These are phyloP conservation scores for Tothia fuscella DNA, from an alignment of 2,329 filamentous ascomycete genomes.

Conservation along the genomic window DNA sequence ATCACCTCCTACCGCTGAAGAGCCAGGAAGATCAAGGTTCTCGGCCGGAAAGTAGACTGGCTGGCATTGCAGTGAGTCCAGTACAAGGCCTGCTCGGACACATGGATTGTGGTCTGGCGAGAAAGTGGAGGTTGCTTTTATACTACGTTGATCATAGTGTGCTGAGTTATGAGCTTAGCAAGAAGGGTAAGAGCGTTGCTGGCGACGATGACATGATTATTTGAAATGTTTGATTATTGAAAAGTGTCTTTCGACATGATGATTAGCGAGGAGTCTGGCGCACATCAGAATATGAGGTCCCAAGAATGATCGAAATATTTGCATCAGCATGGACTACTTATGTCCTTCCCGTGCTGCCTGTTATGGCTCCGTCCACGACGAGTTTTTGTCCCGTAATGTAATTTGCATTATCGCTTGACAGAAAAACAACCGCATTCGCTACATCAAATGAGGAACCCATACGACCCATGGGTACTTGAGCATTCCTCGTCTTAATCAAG, in stretches of 20 bases:
- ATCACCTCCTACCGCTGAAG: constrained; percentile 42
- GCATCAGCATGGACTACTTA: too few species aligned
- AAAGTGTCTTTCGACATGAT: too few species aligned
- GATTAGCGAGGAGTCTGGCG: too few species aligned
- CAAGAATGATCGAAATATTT: too few species aligned
- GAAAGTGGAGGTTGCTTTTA: constrained; percentile 56
- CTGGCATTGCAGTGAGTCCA: constrained; percentile 57
- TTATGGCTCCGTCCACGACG: constrained; percentile 21
- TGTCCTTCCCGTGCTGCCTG: constrained; percentile 17
- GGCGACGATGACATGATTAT: too few species aligned
- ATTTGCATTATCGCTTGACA: constrained; percentile 19
- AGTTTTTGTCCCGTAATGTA: constrained; percentile 18
- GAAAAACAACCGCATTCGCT: constrained; percentile 17
- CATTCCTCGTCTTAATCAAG: neutral
- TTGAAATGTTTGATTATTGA: too few species aligned
- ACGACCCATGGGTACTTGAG: constrained; percentile 18
- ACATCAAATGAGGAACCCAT: constrained; percentile 17
- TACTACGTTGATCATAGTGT: constrained; percentile 61
- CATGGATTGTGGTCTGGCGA: constrained; percentile 18
- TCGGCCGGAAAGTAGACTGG: constrained; percentile 40
- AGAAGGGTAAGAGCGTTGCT: neutral
- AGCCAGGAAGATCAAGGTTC: constrained; percentile 39
- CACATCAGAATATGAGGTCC: too few species aligned
- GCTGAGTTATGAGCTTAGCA: constrained; percentile 48
- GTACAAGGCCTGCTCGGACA: constrained; percentile 31